These are phyloP conservation scores for Metschnikowia lochheadii DNA, from an alignment of 805 yeast genomes.

Conservation along the genomic window DNA sequence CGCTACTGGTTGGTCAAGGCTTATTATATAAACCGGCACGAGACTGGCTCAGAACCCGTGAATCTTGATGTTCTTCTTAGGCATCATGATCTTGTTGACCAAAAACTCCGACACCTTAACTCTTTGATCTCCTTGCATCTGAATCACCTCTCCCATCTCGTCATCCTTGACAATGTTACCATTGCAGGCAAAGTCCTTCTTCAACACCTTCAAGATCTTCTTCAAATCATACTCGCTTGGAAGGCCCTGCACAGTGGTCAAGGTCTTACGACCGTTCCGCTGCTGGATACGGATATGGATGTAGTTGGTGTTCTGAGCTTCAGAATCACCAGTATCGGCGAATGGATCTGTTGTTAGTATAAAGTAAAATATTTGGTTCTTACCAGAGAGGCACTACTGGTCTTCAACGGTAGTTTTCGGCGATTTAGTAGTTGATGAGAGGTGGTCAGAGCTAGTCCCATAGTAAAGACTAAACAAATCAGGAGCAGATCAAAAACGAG, in stretches of 20 bases:
- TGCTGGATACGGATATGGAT: constrained; percentile 98
- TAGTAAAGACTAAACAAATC: no score
- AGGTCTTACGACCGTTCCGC: constrained; percentile 98
- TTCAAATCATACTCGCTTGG: constrained; percentile 93
- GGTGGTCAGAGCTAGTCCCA: no score
- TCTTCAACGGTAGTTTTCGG: no score
- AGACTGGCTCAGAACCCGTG: constrained; percentile 76
- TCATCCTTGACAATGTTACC: constrained; percentile 97
- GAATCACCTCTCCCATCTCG: constrained; percentile 94
- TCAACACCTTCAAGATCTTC: constrained; percentile 86
- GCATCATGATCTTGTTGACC: constrained; percentile 78
- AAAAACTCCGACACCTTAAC: constrained; percentile 91
- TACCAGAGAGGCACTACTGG: no score
- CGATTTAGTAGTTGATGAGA: no score
- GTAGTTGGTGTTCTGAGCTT: constrained; percentile 91
- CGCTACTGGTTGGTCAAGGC: constrained; percentile 1
- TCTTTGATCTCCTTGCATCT: constrained; percentile 98
- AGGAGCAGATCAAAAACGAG: no score
- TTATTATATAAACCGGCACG: background rate
- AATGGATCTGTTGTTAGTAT: constrained; percentile 65
- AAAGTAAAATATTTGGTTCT: background rate
- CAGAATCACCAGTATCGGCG: constrained; percentile 99
- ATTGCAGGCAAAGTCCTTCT: constrained; percentile 98
- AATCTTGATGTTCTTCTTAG: constrained; percentile 94
- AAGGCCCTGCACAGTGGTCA: constrained; percentile 97